These are phyloP conservation scores for Neofusicoccum cordaticola DNA, from an alignment of 2,329 filamentous ascomycete species.

Conservation along the genomic window DNA sequence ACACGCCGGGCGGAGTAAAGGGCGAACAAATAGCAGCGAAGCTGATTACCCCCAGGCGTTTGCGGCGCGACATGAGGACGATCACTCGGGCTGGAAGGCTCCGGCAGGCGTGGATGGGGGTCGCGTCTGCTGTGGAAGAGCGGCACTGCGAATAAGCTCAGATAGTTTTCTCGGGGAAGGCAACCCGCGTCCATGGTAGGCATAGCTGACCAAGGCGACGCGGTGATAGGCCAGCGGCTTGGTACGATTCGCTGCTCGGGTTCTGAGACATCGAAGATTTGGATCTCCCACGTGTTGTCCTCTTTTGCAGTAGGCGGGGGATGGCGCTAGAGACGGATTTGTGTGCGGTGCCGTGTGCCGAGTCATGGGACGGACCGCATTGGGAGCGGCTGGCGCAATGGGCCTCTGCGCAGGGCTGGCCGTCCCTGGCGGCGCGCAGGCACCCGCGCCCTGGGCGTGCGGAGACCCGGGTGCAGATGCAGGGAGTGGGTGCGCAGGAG, in stretches of 20 bases:
- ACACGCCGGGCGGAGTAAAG: neutral
- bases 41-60: conserved; percentile 5
- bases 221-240: neutral
- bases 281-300: conserved; percentile 3
- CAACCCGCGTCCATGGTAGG: neutral
- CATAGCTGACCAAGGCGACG: neutral
- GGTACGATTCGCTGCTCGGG: neutral
- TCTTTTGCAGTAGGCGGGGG: neutral
- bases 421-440: neutral
- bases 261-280: conserved; percentile 1
- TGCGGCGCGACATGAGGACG: neutral
- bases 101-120: neutral
- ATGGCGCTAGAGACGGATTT: neutral
- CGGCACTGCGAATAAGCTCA: neutral
- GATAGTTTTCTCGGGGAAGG: neutral
- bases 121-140: neutral
- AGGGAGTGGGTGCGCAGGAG: neutral
- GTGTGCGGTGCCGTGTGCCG: neutral
- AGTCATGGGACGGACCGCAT: conserved; percentile 6
- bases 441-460: neutral
- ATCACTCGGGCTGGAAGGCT: neutral
- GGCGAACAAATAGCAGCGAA: conserved; percentile 10
- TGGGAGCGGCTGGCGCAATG: neutral
- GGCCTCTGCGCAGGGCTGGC: conserved; percentile 4
- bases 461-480: neutral